Conservation (phyloP, 169 alveolate genomes). For the Eimeria praecox region DNA sequence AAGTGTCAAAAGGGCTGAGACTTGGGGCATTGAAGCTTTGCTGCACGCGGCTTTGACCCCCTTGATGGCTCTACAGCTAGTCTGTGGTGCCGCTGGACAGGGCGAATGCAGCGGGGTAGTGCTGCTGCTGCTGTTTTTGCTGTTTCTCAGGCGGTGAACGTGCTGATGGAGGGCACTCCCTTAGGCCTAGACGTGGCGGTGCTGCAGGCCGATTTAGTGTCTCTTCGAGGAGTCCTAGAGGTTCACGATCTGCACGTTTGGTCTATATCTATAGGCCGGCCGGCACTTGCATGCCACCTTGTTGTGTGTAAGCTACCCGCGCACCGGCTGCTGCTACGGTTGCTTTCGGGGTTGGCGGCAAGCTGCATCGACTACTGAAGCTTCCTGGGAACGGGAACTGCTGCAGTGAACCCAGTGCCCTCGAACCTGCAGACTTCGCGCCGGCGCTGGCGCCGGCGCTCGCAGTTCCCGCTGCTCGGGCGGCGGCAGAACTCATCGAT, state of each 20-base stretch:
- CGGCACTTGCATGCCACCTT: constrained; percentile 95
- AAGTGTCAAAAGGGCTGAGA: background rate
- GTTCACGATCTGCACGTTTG: constrained; percentile 98
- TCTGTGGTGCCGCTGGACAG: background rate
- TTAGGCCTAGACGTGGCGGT: constrained; percentile 90
- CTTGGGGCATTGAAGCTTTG: background rate
- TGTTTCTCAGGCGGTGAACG: constrained; percentile 86
- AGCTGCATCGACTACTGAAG: background rate
- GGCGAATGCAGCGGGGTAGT: background rate
- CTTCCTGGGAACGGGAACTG: background rate
- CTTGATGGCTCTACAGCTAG: background rate
- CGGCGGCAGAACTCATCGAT: background rate
- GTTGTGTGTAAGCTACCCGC: constrained; percentile 88
- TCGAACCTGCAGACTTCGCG: background rate
- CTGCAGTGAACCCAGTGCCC: background rate
- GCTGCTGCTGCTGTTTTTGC: background rate
- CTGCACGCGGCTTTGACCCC: background rate
- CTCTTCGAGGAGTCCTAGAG: constrained; percentile 93
- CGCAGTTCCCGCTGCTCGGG: background rate
- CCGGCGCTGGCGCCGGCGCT: background rate
- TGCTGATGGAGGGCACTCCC: constrained; percentile 98
- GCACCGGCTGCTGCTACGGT: background rate
- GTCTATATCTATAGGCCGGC: constrained; percentile 96
- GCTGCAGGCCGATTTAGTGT: constrained; percentile 89
- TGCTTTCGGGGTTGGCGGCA: background rate